Evolutionary conservation across 169 alveolate genomes (phyloP), one percentile per base, ranked within the genome.

Genomic region (Amoebophrya sp.): DNA sequence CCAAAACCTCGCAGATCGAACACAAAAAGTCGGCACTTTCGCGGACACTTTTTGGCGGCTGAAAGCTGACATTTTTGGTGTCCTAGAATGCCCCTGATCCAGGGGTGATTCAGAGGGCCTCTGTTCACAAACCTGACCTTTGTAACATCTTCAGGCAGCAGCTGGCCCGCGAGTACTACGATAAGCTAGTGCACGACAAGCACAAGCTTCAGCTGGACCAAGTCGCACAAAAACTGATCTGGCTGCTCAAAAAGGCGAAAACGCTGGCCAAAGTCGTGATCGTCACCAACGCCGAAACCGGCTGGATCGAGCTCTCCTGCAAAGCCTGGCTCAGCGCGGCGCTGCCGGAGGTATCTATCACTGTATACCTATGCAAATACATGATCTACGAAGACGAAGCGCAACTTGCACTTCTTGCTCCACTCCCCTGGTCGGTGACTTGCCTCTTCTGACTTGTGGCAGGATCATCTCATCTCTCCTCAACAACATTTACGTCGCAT

Each of bases 271-370:
- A 41, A 7, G 90, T 88, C 40, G 90, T 88, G n/a, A 88, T 88
- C 7, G 90, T 88, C 5, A 88, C 90, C 16, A 88, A 88, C 70
- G 90, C 90, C 15, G 78, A 88, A 58, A 58, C 50, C 42, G 89
- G 90, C 15, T 88, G 90, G 90, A 41, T 88, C 23, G 90, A 88
- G 41, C 70, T 88, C 41, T 42, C 78, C 78, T 88, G 90, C 41
- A 45, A 58, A 5, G 58, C 45, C 15, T 88, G 90, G 90, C 41
- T 88, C 18, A 29, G 40, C 7, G 18, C 69, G 78, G 78, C 78
- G 26, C 23, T 58, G 78, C 78, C 78, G 29, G 78, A 58, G 23
- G 78, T 58, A 58, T 45, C 67, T 45, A 45, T 45, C 10, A 45
- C 18, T 15, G 18, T n/a, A n/a, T n/a, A n/a, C n/a, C n/a, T n/a